Percentiles rank a stretch among this genome's conserved stretches.
phyloP scores from a whole-genome alignment of 1,284 basidiomycete genomes.

The Malassezia cuniculi region DNA sequence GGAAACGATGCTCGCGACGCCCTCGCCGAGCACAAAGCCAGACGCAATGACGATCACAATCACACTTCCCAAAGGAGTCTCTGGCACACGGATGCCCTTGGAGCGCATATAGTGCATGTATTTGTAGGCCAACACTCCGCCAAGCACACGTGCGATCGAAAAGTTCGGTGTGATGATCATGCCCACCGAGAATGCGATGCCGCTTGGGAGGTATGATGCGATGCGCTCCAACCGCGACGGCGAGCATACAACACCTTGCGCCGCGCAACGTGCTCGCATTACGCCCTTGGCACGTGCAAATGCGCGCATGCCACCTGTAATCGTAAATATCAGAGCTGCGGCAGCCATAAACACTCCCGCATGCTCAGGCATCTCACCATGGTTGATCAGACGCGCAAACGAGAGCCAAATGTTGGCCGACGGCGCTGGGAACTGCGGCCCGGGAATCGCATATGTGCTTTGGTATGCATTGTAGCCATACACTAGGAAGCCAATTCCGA shows the following conservation, averaged over 20 bases:
- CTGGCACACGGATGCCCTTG: conserved; percentile 32
- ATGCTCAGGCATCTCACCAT: conserved; percentile 66
- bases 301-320: conserved; percentile 52
- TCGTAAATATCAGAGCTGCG: conserved; percentile 52
- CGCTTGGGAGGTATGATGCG: conserved; percentile 18
- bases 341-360: conserved; percentile 66
- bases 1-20: conserved; percentile 70
- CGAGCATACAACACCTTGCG: too few relatives aligned
- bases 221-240: conserved; percentile 12
- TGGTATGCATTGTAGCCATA: conserved; percentile 79
- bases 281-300: conserved; percentile 47
- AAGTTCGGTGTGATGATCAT: conserved; percentile 93
- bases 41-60: conserved; percentile 75
- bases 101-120: conserved; percentile 43
- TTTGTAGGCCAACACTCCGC: conserved; percentile 59
- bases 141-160: conserved; percentile 76
- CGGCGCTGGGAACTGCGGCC: conserved; percentile 82
- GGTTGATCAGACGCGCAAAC: conserved; percentile 68
- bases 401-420: conserved; percentile 71
- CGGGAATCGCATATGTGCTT: conserved; percentile 60
- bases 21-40: conserved; percentile 85
- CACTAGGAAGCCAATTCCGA: conserved; percentile 71
- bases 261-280: conserved; percentile 7
- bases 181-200: conserved; percentile 50
- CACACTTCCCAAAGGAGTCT: conserved; percentile 49